phyloP scores from a whole-genome alignment of 2,329 filamentous ascomycete genomes.

The Trichophyton benhamiae region DNA sequence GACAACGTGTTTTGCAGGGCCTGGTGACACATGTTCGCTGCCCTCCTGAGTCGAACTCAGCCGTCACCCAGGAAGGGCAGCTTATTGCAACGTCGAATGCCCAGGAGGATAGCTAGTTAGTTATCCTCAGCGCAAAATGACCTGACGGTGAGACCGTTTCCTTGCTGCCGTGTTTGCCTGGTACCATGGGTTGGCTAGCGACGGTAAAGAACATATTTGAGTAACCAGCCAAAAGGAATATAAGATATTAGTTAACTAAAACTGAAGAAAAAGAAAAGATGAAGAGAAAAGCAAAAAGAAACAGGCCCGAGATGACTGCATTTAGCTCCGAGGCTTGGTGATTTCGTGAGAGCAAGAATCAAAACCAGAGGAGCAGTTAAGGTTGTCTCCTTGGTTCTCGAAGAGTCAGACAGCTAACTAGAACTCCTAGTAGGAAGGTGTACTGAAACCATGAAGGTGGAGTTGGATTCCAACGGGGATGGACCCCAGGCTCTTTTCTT shows the following conservation, averaged over 20 bases:
- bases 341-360: neutral
- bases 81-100: neutral
- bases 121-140: neutral
- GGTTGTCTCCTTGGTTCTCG: neutral
- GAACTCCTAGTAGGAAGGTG: neutral
- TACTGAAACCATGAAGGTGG: neutral
- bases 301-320: neutral
- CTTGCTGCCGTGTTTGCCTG: neutral
- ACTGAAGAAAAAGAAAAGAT: no score
- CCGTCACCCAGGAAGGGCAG: neutral
- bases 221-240: no score
- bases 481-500: neutral
- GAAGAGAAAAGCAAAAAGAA: neutral
- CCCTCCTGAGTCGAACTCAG: neutral
- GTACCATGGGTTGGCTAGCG: neutral
- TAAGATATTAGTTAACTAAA: no score
- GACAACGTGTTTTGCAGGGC: conserved; percentile 1
- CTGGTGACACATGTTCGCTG: neutral
- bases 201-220: neutral
- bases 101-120: neutral
- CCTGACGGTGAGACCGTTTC: neutral
- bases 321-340: neutral
- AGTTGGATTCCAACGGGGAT: neutral
- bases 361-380: neutral
- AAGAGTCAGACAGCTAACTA: neutral